These are phyloP conservation scores for Chloranthus sessilifolius DNA, from an alignment of 164 flowering plant species.

Conservation along the genomic window DNA sequence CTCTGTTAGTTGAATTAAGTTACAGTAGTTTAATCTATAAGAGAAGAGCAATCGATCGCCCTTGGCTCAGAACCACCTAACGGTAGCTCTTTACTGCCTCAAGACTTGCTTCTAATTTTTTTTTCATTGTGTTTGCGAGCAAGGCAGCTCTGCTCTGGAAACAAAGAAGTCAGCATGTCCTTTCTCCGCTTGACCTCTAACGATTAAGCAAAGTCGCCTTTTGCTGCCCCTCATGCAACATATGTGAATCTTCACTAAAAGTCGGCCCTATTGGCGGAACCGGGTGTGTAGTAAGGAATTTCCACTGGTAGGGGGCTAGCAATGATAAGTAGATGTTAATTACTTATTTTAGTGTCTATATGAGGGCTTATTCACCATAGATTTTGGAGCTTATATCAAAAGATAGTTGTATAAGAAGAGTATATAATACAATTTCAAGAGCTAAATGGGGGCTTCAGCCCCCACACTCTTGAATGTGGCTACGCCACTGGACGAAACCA, in stretches of 20 bases:
- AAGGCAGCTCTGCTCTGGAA: background rate
- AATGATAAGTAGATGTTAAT: too few relatives aligned
- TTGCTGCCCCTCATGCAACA: slow-evolving; percentile 5
- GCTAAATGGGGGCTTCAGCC: too few relatives aligned
- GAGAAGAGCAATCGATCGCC: background rate
- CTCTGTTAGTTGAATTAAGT: background rate
- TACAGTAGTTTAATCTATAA: background rate
- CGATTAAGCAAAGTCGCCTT: background rate
- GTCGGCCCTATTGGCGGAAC: slow-evolving; percentile 1
- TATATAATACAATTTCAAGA: too few relatives aligned
- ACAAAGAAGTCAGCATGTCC: background rate
- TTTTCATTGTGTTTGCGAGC: background rate
- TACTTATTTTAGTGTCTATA: too few relatives aligned
- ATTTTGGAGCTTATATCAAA: too few relatives aligned
- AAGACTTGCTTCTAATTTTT: slow-evolving; percentile 7
- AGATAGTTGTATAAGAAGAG: too few relatives aligned
- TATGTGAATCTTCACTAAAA: slow-evolving; percentile 9
- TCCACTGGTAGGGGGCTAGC: too few relatives aligned
- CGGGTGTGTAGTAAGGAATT: too few relatives aligned
- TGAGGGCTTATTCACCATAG: too few relatives aligned
- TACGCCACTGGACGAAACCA: too few relatives aligned
- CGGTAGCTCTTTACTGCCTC: slow-evolving; percentile 5
- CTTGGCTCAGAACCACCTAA: slow-evolving; percentile 6
- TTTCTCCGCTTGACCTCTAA: too few relatives aligned
- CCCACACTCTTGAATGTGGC: too few relatives aligned